phyloP scores from a whole-genome alignment of 371 early-diverging fungal genomes.

The Batrachochytrium dendrobatidis region DNA sequence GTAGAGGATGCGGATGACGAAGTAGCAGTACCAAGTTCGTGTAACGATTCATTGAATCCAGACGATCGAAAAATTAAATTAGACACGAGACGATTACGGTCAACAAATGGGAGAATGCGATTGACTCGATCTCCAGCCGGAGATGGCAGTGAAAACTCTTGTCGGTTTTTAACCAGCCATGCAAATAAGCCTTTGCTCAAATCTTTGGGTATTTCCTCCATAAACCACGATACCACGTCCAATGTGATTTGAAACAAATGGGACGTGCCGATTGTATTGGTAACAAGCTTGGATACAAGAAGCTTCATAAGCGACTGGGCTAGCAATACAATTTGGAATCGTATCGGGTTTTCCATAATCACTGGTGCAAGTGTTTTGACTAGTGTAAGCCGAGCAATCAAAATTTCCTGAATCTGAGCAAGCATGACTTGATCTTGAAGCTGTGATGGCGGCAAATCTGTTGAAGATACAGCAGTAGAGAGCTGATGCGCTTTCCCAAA shows the following conservation, averaged over 20 bases:
- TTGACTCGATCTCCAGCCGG: background rate
- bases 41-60: no score
- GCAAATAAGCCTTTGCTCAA: background rate
- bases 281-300: background rate
- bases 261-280: background rate
- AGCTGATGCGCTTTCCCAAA: background rate
- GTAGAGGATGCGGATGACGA: no score
- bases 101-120: background rate
- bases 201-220: background rate
- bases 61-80: no score
- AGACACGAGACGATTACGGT: background rate
- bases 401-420: background rate
- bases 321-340: background rate
- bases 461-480: background rate
- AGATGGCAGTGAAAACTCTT: background rate
- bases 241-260: background rate
- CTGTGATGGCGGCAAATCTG: background rate
- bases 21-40: no score
- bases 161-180: no score
- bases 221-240: slow-evolving; percentile 1
- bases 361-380: slow-evolving; percentile 2
- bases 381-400: background rate
- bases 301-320: background rate
- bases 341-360: background rate
- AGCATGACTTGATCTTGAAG: background rate